Evolutionary conservation across 2,329 filamentous ascomycete genomes (phyloP).

Genomic region (Aureobasidium melanogenum): DNA sequence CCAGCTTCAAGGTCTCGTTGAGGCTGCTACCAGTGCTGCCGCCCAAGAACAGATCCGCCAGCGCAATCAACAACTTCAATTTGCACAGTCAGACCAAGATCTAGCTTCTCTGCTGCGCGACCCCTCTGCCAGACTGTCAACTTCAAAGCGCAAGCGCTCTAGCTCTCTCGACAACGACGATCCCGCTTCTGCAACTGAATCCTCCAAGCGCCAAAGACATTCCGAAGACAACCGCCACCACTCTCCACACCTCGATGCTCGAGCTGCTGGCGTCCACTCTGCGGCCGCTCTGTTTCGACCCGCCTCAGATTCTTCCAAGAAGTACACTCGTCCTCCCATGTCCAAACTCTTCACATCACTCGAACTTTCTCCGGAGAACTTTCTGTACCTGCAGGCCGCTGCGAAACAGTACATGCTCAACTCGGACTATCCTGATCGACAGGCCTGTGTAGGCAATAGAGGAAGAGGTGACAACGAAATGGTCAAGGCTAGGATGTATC

Average conservation of each 20-base stretch:
- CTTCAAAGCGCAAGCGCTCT: background rate
- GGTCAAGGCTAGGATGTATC: constrained; percentile 48
- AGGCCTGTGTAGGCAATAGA: constrained; percentile 49
- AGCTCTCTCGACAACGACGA: background rate
- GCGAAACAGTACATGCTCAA: constrained; percentile 52
- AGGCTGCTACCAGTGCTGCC: constrained; percentile 14
- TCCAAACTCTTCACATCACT: constrained; percentile 49
- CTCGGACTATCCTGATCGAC: constrained; percentile 44
- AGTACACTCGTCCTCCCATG: constrained; percentile 50
- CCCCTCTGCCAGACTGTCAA: background rate
- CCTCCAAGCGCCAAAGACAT: constrained; percentile 8
- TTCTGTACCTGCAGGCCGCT: constrained; percentile 45
- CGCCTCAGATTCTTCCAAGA: constrained; percentile 39
- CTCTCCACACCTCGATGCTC: constrained; percentile 28
- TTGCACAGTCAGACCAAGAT: constrained; percentile 3
- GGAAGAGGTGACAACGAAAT: constrained; percentile 40
- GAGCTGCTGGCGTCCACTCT: constrained; percentile 41
- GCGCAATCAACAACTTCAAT: background rate
- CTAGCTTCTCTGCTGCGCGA: constrained; percentile 7
- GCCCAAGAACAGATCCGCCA: constrained; percentile 16
- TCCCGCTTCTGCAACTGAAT: background rate
- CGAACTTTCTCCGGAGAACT: constrained; percentile 47
- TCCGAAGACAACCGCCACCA: background rate
- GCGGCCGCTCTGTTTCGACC: constrained; percentile 30
- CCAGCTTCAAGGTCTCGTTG: constrained; percentile 15